Evolutionary conservation across 1,139 yeast species (phyloP).

Genomic region (Geotrichum fermentans): DNA sequence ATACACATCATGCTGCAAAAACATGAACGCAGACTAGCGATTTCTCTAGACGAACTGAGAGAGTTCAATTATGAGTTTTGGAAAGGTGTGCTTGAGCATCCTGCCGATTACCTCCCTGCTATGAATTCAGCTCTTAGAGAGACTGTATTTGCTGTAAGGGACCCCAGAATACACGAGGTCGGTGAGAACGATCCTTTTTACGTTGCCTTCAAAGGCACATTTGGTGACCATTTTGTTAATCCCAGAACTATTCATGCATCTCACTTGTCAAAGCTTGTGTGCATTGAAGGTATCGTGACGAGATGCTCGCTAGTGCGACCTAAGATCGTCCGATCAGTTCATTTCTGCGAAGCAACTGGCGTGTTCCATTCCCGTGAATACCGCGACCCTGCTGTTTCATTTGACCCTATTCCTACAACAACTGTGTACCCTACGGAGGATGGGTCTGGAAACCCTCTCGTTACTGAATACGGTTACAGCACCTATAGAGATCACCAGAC

Average conservation of each 20-base stretch:
- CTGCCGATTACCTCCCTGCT: conserved; percentile 86
- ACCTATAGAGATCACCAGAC: conserved; percentile 94
- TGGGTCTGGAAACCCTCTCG: conserved; percentile 78
- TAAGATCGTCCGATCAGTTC: conserved; percentile 85
- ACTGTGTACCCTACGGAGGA: conserved; percentile 94
- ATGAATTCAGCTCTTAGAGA: conserved; percentile 84
- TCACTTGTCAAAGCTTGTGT: conserved; percentile 73
- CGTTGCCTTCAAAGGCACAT: conserved; percentile 83
- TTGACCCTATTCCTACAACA: conserved; percentile 77
- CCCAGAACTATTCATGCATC: conserved; percentile 82
- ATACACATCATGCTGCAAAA: conserved; percentile 67
- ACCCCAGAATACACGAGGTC: conserved; percentile 42
- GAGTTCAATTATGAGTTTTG: conserved; percentile 79
- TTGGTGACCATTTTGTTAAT: conserved; percentile 81
- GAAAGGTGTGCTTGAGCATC: conserved; percentile 66
- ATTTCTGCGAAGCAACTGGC: conserved; percentile 81
- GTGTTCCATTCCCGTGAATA: conserved; percentile 88
- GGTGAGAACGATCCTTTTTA: conserved; percentile 65
- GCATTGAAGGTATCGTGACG: conserved; percentile 94
- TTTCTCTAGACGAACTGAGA: conserved; percentile 81
- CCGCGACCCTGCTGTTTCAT: conserved; percentile 86
- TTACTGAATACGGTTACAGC: conserved; percentile 89
- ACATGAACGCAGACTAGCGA: conserved; percentile 61
- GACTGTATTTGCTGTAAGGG: conserved; percentile 49
- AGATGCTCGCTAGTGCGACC: conserved; percentile 91